Evolutionary conservation across 2,329 filamentous ascomycete species (phyloP), one percentile per base, ranked within the genome.

Genomic region (Cytospora leucostoma): DNA sequence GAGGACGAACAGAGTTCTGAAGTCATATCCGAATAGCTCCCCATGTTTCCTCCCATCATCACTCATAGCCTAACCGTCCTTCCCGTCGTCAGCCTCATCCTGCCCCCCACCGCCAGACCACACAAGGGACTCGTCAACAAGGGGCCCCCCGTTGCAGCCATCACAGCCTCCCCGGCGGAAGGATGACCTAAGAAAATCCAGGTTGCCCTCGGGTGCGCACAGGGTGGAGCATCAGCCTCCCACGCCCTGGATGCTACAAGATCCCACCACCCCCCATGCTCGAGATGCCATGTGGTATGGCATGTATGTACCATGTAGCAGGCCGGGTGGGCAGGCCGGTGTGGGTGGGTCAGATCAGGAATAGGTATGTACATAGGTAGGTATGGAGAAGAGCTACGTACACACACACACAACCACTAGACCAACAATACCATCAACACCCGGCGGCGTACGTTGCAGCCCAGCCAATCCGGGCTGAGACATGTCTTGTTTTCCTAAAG

Each of bases 151-250:
- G 11, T 50, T 44, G 55, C 61, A 47, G 55, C 38, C 55, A 38
- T 55, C 63, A 62, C 64, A 66, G 65, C 65, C 65, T 62, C 56
- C 62, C 49, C n/a, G 19, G 52, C 54, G 58, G 27, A 50, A 56
- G 56, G 44, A 66, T 66, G 65, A 65, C 63, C 56, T 66, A 65
- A 65, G 62, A 59, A 59, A 60, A 56, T 54, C 56, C 52, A 47
- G 56, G 61, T 47, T 62, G 10, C 49, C 37, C 33, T 38, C 59
- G 59, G 51, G 55, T 55, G 59, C 13, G 38, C 59, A 61, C 38
- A 51, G 44, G 44, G 38, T 19, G 7, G 3, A 19, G 2, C 44
- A 65, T 63, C 56, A 62, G 64, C 64, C 64, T 63, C 52, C 56
- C 58, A 54, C 51, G 37, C 51, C 51, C 37, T 40, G 33, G 32